Evolutionary conservation across 257 asterid genomes (phyloP), one percentile per base, ranked within the genome.

Genomic region (Capsicum pubescens): DNA sequence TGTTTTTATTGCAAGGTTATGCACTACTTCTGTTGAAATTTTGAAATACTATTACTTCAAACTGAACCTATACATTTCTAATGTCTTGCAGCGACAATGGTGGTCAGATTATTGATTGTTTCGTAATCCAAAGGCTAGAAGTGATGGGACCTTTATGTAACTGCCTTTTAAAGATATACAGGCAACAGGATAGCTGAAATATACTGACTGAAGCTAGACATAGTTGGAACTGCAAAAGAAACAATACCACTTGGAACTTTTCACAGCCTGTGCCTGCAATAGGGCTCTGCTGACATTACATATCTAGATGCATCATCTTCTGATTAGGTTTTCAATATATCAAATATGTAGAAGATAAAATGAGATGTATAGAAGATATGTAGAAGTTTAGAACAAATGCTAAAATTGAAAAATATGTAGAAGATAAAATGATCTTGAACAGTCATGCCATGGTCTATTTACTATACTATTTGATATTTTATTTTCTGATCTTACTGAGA

Each of bases 21-120:
- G 81, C 48, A 26, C 44, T 32, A 1, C 81, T 52, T 13, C 14
- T 14, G 59, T 14, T 13, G 64, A 52, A 52, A 76, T 54, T 76
- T 76, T 0, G 26, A 58, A 54, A 26, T 52, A 54, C 48, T 52
- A 21, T 87, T 68, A 57, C 67, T 72, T 64, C 55, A 76, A 26
- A 55, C 19, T 77, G 42, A 57, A 50, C 57, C 86, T 42, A 39
- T 44, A 54, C 82, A 16, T 58, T 7, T 86, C 83, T 61, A 52
- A 82, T 83, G 83, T 84, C 72, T 86, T 91, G 90, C 97, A 95
- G 98, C 98, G 79, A 83, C 61, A 42, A 93, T 92, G 91, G n/a
- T 92, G n/a, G 70, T 0, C 82, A 9, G 21, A 42, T 0, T 91
- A 1, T 81, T 0, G 63, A 0, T 9, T 95, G 83, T 84, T 11